Evolutionary conservation across 768 basidiomycete species (phyloP), one percentile per base, ranked within the genome.

Genomic region (Rhizopogon roseolus): DNA sequence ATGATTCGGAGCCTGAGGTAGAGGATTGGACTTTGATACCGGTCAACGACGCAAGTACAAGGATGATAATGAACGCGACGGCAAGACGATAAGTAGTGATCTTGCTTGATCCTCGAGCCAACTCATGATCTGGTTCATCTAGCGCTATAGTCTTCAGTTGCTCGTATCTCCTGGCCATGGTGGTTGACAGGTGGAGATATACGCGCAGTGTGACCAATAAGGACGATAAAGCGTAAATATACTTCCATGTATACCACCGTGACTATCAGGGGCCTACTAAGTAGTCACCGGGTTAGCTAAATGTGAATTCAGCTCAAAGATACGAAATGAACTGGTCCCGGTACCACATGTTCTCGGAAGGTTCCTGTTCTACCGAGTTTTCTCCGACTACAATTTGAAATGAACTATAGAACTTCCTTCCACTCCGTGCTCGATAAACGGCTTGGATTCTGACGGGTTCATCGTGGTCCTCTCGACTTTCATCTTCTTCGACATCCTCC

Each of bases 111-210:
- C 6, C 39, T 13, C 40, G 50, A n/a, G 17, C 27, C 16, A 17
- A 29, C 25, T 28, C 25, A 32, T 25, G 22, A 34, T 38, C 36
- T 29, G 51, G 10, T 36, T 32, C 44, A 13, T 48, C 34, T 22
- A 48, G 22, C 27, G 51, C 9, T 10, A 6, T 13, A 5, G 53
- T 4, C 16, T 66, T 64, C 27, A 66, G 32, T 1, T 45, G 32
- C 40, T 58, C 50, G 25, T 67, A 66, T 34, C 59, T 54, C 10
- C 50, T 56, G 42, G 56, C 53, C 65, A 66, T 66, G 46, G 28
- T 58, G 49, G 42, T 28, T 7, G 32, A 34, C 45, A 36, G 46
- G 16, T 48, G 22, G 22, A 48, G 46, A 48, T 34, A 36, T 48
- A 25, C 32, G 8, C 22, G 19, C n/a, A n/a, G n/a, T 36, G 14